A percentile compares a stretch with the other conserved stretches of the same genome.
Evolutionary conservation across 2,329 filamentous ascomycete species (phyloP).

Genomic region (Penicillium sp.): DNA sequence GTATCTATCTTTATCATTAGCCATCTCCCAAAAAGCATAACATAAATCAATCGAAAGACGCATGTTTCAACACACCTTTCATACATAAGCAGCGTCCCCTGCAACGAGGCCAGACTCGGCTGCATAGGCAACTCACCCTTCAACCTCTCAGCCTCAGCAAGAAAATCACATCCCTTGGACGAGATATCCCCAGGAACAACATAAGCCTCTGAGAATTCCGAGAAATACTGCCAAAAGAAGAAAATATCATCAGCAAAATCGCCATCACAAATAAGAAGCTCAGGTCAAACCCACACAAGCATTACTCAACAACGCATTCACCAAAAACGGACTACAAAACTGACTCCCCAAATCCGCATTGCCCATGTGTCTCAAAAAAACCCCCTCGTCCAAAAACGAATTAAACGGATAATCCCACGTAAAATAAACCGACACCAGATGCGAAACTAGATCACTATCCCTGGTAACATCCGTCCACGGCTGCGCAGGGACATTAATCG

Average conservation of each 20-base stretch:
- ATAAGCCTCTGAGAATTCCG: slow-evolving; percentile 48
- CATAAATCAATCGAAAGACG: neutral
- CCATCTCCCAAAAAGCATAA: too few species aligned
- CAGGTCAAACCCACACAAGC: slow-evolving; percentile 43
- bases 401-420: slow-evolving; percentile 95
- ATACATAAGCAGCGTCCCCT: slow-evolving; percentile 46
- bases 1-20: slow-evolving; percentile 32
- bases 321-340: slow-evolving; percentile 85
- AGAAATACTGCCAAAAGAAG: slow-evolving; percentile 40
- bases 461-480: slow-evolving; percentile 83
- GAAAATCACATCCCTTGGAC: slow-evolving; percentile 45
- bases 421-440: slow-evolving; percentile 90
- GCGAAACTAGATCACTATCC: slow-evolving; percentile 75
- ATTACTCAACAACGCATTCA: slow-evolving; percentile 82
- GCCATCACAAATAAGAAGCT: neutral
- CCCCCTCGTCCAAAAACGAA: slow-evolving; percentile 77
- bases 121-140: slow-evolving; percentile 30
- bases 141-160: slow-evolving; percentile 46
- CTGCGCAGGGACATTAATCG: slow-evolving; percentile 42
- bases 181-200: slow-evolving; percentile 44
- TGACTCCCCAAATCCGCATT: slow-evolving; percentile 50
- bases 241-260: slow-evolving; percentile 3
- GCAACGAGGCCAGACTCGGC: slow-evolving; percentile 39
- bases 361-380: slow-evolving; percentile 63
- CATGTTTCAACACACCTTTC: slow-evolving; percentile 36